Percentiles rank a stretch among this genome's conserved stretches.
These are phyloP conservation scores for Pythium sukuiense DNA, from an alignment of 352 stramenopile genomes.

Conservation along the genomic window DNA sequence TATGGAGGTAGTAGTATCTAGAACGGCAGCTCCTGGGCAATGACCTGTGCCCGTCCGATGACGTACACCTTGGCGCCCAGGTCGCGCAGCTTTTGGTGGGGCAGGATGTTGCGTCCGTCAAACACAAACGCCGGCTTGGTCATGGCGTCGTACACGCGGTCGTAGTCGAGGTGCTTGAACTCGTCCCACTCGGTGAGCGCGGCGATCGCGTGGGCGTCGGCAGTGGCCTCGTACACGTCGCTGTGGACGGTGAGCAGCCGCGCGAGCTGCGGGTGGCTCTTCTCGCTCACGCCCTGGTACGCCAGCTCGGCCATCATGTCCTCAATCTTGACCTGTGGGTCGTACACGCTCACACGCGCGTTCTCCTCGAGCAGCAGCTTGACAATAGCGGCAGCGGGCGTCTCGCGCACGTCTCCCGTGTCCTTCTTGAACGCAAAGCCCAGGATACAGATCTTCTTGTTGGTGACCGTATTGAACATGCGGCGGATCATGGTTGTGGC, in stretches of 20 bases:
- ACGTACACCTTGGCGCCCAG: conserved; percentile 99
- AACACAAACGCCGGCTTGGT: conserved; percentile 99
- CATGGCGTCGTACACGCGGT: conserved; percentile 96
- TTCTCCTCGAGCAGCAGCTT: conserved; percentile 96
- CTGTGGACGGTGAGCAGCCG: conserved; percentile 67
- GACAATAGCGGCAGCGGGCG: conserved; percentile 96
- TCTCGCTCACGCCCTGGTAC: conserved; percentile 89
- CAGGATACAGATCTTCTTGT: conserved; percentile 99
- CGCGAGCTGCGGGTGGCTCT: conserved; percentile 89
- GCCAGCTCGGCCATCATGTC: conserved; percentile 88
- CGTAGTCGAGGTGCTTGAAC: conserved; percentile 98
- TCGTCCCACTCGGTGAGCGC: conserved; percentile 99
- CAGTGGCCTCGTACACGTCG: conserved; percentile 92
- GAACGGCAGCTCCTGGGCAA: conserved; percentile 64
- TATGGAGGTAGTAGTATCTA: conserved; percentile 29
- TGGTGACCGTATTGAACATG: conserved; percentile 99
- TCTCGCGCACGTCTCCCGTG: conserved; percentile 99
- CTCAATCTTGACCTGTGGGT: conserved; percentile 97
- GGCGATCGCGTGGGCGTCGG: conserved; percentile 92
- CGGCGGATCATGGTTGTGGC: conserved; percentile 95
- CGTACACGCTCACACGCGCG: conserved; percentile 96
- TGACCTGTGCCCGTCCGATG: conserved; percentile 89
- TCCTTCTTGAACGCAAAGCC: conserved; percentile 99
- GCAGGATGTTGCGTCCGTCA: conserved; percentile 97
- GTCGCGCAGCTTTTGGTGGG: conserved; percentile 90